Evolutionary conservation across 106 monocot species (phyloP), one percentile per base, ranked within the genome.

Genomic region (Acorus gramineus): DNA sequence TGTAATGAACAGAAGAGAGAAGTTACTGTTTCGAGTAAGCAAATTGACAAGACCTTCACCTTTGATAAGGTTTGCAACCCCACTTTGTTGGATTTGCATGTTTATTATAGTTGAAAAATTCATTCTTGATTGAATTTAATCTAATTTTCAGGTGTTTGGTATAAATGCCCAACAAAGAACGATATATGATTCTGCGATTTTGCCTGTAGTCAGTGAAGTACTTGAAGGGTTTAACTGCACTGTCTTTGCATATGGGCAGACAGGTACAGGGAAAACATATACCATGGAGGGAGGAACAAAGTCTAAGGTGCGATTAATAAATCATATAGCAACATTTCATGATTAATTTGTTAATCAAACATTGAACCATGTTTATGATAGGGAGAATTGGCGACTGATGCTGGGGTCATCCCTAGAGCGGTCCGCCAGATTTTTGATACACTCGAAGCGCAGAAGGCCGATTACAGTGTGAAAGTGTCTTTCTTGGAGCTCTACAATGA

Each of bases 401-500:
- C 80, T 60, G 90, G 90, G 61, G 78, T 90, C 11, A 90, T 82
- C 46, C 85, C 90, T 14, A 82, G 90, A 75, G 82, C 85, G 13
- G 78, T 90, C 9, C 76, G 80, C 28, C 82, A 90, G 10, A 90
- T 90, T 11, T 86, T 86, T 78, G 90, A 90, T 55, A 69, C 62
- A 57, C 47, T 90, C 10, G 85, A 90, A 68, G 82, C 80, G 53
- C 68, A 69, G 14, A 80, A 76, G 52, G 80, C 78, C 56, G 90
- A 90, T 60, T 90, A 86, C 63, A 86, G 76, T 52, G 66, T 86
- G 78, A 85, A 86, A 67, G 80, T 86, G 12, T 74, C 83, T 57
- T 90, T 90, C 60, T 71, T 90, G 66, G 90, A 90, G 62, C 78
- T 90, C 12, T 90, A 90, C 70, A 90, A 86, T 44, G 90, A 90